Percentiles rank a stretch among this genome's conserved stretches.
phyloP scores from a whole-genome alignment of 1,284 basidiomycete species.

The Boletus hoseneyae region DNA sequence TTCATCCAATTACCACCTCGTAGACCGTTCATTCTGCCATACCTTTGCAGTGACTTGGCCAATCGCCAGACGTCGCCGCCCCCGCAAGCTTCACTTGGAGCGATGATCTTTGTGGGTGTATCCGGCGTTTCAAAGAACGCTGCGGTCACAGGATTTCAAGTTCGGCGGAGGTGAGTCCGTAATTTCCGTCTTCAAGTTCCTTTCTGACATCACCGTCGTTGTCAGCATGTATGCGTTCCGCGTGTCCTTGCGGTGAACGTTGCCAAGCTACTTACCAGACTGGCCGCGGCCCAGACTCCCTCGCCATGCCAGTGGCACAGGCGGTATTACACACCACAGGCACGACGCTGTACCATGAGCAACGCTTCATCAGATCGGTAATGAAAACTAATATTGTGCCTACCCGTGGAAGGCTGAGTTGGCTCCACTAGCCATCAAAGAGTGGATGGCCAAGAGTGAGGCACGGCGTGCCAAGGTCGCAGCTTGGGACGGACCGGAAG shows the following conservation, averaged over 20 bases:
- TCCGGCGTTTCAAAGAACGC: slow-evolving; percentile 23
- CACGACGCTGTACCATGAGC: slow-evolving; percentile 22
- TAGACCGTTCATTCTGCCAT: slow-evolving; percentile 22
- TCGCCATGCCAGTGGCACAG: too few species aligned
- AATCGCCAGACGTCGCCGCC: slow-evolving; percentile 19
- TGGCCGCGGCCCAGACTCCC: slow-evolving; percentile 28
- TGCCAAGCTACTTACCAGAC: slow-evolving; percentile 13
- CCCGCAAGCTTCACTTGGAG: slow-evolving; percentile 22
- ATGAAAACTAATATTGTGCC: slow-evolving; percentile 7
- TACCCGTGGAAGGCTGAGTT: slow-evolving; percentile 3
- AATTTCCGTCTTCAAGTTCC: not conserved
- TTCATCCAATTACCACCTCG: slow-evolving; percentile 23
- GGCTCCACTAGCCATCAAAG: slow-evolving; percentile 16
- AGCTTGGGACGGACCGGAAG: not conserved
- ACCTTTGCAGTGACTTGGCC: slow-evolving; percentile 24
- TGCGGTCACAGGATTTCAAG: slow-evolving; percentile 35
- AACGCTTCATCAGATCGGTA: slow-evolving; percentile 26
- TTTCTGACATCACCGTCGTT: slow-evolving; percentile 19
- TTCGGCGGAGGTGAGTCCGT: slow-evolving; percentile 25
- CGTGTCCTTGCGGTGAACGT: not conserved
- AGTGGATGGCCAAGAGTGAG: slow-evolving; percentile 23
- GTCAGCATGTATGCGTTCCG: slow-evolving; percentile 24
- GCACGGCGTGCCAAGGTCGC: slow-evolving; percentile 25
- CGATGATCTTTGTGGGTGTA: slow-evolving; percentile 17
- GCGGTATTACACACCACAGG: slow-evolving; percentile 25